A percentile compares a stretch with the other conserved stretches of the same genome.
Conservation (phyloP, 345 rosid species). For the Boechera retrofracta region DNA sequence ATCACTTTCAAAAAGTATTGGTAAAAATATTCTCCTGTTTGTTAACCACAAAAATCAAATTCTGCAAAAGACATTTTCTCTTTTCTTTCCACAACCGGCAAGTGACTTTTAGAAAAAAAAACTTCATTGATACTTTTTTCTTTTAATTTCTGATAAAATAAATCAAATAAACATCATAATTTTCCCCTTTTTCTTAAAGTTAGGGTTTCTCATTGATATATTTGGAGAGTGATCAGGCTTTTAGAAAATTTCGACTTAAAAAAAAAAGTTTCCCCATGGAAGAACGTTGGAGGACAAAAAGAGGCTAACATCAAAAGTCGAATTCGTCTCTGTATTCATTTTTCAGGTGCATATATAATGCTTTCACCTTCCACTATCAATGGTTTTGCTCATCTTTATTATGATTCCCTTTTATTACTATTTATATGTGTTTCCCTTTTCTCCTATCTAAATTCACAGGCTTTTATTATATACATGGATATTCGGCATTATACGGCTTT, state of each 20-base stretch:
- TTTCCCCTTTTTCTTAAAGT: neutral
- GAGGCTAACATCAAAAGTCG: conserved; percentile 8
- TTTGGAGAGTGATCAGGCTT: conserved; percentile 6
- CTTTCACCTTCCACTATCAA: conserved; percentile 36
- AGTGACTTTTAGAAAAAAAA: neutral
- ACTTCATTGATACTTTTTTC: neutral
- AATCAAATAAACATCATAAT: neutral
- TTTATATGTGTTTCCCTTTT: neutral
- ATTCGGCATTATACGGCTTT: conserved; percentile 1
- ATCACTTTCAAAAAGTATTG: neutral
- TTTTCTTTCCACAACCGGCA: conserved; percentile 9
- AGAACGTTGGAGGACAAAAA: conserved; percentile 18
- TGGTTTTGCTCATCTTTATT: conserved; percentile 24
- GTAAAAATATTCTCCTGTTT: neutral
- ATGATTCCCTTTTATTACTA: neutral
- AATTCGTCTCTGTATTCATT: conserved; percentile 1
- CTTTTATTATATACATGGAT: conserved; percentile 10
- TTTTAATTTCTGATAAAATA: neutral
- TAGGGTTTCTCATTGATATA: conserved; percentile 21
- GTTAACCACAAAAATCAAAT: neutral
- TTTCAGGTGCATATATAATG: conserved; percentile 31
- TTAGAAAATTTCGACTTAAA: no score
- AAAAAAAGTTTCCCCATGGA: neutral
- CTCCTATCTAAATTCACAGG: neutral
- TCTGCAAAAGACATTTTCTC: neutral